These are phyloP conservation scores for Tetrapisispora phaffii DNA, from an alignment of 805 yeast genomes.

Conservation along the genomic window DNA sequence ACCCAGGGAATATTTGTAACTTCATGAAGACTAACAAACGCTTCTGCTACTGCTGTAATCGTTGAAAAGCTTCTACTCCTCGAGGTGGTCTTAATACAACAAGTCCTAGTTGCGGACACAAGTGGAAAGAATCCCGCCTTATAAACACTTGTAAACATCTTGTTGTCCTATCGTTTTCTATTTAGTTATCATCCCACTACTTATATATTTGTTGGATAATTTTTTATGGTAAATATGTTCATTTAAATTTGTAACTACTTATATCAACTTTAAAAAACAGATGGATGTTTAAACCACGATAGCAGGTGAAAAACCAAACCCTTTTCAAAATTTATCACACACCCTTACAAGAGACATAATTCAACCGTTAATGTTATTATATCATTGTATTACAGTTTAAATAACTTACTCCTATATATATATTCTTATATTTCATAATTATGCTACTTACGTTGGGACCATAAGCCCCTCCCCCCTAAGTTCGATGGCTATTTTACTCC, in stretches of 20 bases:
- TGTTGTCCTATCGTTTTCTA: too few species aligned
- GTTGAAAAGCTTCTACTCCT: conserved; percentile 6
- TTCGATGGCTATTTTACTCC: conserved; percentile 31
- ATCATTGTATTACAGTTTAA: neutral
- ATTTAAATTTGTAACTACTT: too few species aligned
- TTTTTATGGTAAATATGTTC: too few species aligned
- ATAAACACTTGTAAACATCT: neutral
- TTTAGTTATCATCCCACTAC: too few species aligned
- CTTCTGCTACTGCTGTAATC: conserved; percentile 19
- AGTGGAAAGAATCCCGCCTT: neutral
- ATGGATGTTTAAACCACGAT: too few species aligned
- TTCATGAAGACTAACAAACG: conserved; percentile 35
- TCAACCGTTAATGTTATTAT: too few species aligned
- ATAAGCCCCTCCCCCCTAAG: neutral
- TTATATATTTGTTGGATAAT: too few species aligned
- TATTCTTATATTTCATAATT: neutral
- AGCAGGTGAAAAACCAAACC: too few species aligned
- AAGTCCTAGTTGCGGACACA: neutral
- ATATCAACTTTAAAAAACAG: too few species aligned
- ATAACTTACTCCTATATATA: neutral
- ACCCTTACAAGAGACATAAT: neutral
- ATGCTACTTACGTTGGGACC: neutral
- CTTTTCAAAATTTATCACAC: too few species aligned
- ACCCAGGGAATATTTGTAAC: conserved; percentile 73
- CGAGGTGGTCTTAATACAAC: neutral